These are phyloP conservation scores for Kuraishia floccosa DNA, from an alignment of 805 yeast species.

Conservation along the genomic window DNA sequence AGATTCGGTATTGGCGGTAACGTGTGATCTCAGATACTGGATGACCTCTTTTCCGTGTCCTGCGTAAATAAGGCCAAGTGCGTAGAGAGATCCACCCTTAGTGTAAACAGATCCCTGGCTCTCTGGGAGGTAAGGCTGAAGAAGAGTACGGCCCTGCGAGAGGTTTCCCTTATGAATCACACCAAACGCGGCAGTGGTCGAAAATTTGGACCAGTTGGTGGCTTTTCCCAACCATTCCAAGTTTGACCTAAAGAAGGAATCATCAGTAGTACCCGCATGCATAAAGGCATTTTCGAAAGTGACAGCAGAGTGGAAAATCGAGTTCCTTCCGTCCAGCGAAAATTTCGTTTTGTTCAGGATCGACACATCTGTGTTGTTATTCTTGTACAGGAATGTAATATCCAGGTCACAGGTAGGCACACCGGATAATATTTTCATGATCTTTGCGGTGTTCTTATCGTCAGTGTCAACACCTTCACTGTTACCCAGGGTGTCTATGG, in stretches of 20 bases:
- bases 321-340: slow-evolving; percentile 79
- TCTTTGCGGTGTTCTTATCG: slow-evolving; percentile 23
- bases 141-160: slow-evolving; percentile 76
- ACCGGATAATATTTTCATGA: slow-evolving; percentile 72
- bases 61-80: slow-evolving; percentile 87
- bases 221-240: slow-evolving; percentile 96
- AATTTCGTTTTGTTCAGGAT: slow-evolving; percentile 75
- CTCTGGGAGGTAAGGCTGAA: slow-evolving; percentile 89
- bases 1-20: slow-evolving; percentile 43
- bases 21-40: slow-evolving; percentile 62
- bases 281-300: slow-evolving; percentile 90
- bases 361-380: slow-evolving; percentile 78
- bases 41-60: slow-evolving; percentile 90
- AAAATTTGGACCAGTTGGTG: slow-evolving; percentile 96
- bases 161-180: slow-evolving; percentile 94
- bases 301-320: slow-evolving; percentile 92
- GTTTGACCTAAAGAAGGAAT: slow-evolving; percentile 80
- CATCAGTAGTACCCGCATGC: slow-evolving; percentile 95
- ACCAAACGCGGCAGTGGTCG: slow-evolving; percentile 96
- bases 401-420: slow-evolving; percentile 90
- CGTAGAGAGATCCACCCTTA: slow-evolving; percentile 92
- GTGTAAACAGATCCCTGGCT: slow-evolving; percentile 72
- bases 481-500: slow-evolving; percentile 26
- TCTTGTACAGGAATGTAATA: slow-evolving; percentile 75
- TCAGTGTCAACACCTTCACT: slow-evolving; percentile 12